Evolutionary conservation across 2,329 filamentous ascomycete genomes (phyloP).

Genomic region (Neofusicoccum ribis): DNA sequence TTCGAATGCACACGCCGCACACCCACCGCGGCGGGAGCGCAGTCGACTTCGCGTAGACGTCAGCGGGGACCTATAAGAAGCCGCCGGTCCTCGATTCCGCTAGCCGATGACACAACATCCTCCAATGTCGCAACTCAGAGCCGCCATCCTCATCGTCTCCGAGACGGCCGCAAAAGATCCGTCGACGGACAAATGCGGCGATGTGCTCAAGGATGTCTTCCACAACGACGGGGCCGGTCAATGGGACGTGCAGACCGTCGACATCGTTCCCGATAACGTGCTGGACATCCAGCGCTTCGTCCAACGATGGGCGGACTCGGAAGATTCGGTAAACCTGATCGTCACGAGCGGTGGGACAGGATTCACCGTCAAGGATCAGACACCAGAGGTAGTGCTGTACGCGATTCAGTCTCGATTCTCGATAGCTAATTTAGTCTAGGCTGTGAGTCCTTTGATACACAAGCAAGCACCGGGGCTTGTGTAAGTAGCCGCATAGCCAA

Average conservation of each 20-base stretch:
- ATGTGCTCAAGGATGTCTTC: slow-evolving; percentile 69
- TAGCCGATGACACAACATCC: slow-evolving; percentile 12
- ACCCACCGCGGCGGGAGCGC: neutral
- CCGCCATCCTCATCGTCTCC: slow-evolving; percentile 82
- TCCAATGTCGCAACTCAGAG: slow-evolving; percentile 54
- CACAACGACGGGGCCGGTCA: slow-evolving; percentile 63
- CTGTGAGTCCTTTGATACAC: slow-evolving; percentile 75
- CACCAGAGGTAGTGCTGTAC: slow-evolving; percentile 72
- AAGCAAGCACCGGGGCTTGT: slow-evolving; percentile 86
- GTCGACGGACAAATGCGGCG: slow-evolving; percentile 72
- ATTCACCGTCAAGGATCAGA: slow-evolving; percentile 80
- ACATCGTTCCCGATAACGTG: slow-evolving; percentile 78
- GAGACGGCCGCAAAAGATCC: slow-evolving; percentile 83
- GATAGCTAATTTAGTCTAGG: slow-evolving; percentile 51
- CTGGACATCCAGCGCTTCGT: slow-evolving; percentile 74
- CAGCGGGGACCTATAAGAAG: neutral
- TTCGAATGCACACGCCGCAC: neutral
- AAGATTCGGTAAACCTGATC: slow-evolving; percentile 67
- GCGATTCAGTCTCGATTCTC: neutral
- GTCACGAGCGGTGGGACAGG: slow-evolving; percentile 91
- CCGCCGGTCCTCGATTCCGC: neutral
- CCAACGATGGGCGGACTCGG: slow-evolving; percentile 69
- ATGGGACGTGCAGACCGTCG: slow-evolving; percentile 69
- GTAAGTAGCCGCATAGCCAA: slow-evolving; percentile 42
- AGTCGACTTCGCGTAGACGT: neutral